Conservation (phyloP, 306 rosid species). For the Sindora glabra region DNA sequence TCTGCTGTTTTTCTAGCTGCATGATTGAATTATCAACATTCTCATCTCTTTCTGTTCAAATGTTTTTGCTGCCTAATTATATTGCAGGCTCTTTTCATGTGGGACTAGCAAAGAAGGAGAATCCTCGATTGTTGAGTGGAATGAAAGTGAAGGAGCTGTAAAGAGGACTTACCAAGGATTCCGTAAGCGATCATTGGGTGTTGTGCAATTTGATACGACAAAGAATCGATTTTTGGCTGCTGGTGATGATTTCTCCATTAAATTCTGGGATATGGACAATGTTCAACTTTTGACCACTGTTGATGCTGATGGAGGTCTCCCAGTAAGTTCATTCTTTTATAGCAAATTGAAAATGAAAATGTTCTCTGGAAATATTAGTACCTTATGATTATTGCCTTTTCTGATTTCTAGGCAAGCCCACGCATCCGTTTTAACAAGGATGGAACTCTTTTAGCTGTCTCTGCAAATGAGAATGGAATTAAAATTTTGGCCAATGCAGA, state of each 20-base stretch:
- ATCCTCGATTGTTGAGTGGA: constrained; percentile 96
- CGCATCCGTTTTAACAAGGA: constrained; percentile 97
- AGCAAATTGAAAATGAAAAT: background rate
- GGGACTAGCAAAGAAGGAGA: constrained; percentile 93
- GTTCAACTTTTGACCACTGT: constrained; percentile 64
- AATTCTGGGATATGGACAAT: constrained; percentile 98
- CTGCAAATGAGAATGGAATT: constrained; percentile 84
- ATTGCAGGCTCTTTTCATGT: constrained; percentile 83
- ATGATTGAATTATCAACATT: background rate
- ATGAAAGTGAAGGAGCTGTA: constrained; percentile 92
- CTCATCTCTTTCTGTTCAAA: background rate
- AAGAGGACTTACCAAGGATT: constrained; percentile 90
- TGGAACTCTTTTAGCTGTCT: constrained; percentile 86
- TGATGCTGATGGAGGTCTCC: constrained; percentile 96
- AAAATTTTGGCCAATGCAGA: constrained; percentile 75
- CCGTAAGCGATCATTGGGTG: constrained; percentile 80
- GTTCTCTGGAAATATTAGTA: background rate
- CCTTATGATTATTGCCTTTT: constrained; percentile 16
- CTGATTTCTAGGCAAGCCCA: constrained; percentile 72
- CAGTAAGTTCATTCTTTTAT: constrained; percentile 49
- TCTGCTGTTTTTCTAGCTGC: background rate
- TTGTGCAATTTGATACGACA: constrained; percentile 89
- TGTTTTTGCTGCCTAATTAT: constrained; percentile 1
- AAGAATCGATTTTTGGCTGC: constrained; percentile 88
- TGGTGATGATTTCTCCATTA: constrained; percentile 91